phyloP scores from a whole-genome alignment of 108 stramenopile species.

The Cyclotella baltica region DNA sequence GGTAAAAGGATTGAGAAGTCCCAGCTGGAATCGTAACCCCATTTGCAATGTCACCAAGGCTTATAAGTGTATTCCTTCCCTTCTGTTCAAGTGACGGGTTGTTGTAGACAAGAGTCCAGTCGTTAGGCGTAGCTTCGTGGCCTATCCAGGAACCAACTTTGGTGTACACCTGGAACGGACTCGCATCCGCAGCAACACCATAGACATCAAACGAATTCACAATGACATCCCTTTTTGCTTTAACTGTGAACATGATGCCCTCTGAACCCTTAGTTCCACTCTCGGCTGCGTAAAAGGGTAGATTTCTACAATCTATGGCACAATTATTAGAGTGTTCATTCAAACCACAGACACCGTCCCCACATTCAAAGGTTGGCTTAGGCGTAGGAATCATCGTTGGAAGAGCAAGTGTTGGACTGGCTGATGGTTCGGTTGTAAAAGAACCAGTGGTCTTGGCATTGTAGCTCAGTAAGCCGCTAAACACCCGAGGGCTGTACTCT shows the following conservation, averaged over 20 bases:
- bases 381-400: conserved; percentile 6
- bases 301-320: conserved; percentile 3
- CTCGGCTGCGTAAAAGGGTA: neutral
- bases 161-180: conserved; percentile 17
- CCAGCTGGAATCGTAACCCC: conserved; percentile 2
- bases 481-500: conserved; percentile 2
- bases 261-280: conserved; percentile 5
- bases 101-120: conserved; percentile 10
- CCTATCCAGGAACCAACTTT: conserved; percentile 1
- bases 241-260: conserved; percentile 13
- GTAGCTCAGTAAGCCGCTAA: conserved; percentile 11
- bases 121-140: neutral
- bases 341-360: conserved; percentile 9
- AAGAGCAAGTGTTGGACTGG: neutral
- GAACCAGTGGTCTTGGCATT: neutral
- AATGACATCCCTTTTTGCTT: neutral
- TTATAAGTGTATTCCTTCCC: neutral
- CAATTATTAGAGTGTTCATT: neutral
- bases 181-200: neutral
- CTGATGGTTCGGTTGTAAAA: neutral
- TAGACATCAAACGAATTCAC: conserved; percentile 13
- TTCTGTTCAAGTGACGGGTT: neutral
- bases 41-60: neutral
- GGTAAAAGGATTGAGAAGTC: conserved; percentile 8
- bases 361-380: conserved; percentile 7